Percentiles rank a stretch among this genome's conserved stretches.
These are phyloP conservation scores for Tricholoma saponaceum DNA, from an alignment of 768 basidiomycete genomes.

Conservation along the genomic window DNA sequence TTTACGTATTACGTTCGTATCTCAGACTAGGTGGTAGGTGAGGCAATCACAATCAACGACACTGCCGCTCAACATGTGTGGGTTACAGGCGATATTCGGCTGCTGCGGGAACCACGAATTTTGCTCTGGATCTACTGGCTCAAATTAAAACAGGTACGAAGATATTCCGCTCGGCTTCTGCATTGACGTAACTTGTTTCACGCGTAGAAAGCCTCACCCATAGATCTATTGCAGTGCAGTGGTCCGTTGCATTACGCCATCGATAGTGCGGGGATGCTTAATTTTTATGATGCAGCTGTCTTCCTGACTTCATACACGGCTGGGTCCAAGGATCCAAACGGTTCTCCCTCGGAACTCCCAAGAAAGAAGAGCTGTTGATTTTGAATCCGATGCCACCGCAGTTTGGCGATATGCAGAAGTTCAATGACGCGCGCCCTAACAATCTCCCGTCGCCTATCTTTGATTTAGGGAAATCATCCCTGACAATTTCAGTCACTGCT, in stretches of 20 bases:
- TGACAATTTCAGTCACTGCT: constrained; percentile 45
- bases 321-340: constrained; percentile 30
- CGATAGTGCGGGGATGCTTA: constrained; percentile 33
- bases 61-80: too few relatives aligned
- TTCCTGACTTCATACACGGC: neutral
- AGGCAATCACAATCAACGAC: too few relatives aligned
- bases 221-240: constrained; percentile 46
- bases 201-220: too few relatives aligned
- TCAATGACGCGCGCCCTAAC: constrained; percentile 28
- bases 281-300: neutral
- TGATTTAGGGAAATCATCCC: too few relatives aligned
- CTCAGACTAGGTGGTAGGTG: too few relatives aligned
- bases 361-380: constrained; percentile 43
- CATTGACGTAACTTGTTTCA: neutral
- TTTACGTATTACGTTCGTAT: too few relatives aligned
- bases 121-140: constrained; percentile 13
- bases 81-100: too few relatives aligned
- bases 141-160: constrained; percentile 39
- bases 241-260: constrained; percentile 54
- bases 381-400: constrained; percentile 40
- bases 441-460: constrained; percentile 41
- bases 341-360: constrained; percentile 39
- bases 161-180: neutral
- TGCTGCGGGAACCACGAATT: too few relatives aligned
- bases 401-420: constrained; percentile 48